Conservation (phyloP, 2,329 filamentous ascomycete species). For the Atkinsonella hypoxylon region DNA sequence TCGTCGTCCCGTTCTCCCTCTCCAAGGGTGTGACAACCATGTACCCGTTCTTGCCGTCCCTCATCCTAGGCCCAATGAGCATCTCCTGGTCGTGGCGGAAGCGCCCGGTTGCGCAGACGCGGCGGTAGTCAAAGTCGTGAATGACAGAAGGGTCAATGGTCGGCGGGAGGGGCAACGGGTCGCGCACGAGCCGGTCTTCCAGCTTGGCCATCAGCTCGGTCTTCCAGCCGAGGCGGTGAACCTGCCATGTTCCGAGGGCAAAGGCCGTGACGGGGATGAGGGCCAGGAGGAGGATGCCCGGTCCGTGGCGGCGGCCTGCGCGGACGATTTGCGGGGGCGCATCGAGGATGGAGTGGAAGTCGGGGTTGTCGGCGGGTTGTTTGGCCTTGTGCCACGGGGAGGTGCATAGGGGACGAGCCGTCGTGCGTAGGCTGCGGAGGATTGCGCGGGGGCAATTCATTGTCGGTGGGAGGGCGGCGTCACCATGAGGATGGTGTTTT, state of each 20-base stretch:
- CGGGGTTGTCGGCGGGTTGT: slow-evolving; percentile 59
- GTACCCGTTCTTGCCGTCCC: slow-evolving; percentile 82
- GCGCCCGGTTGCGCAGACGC: slow-evolving; percentile 62
- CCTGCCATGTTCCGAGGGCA: slow-evolving; percentile 84
- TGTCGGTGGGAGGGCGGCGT: too few relatives aligned
- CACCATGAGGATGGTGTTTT: too few relatives aligned
- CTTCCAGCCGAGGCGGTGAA: slow-evolving; percentile 88
- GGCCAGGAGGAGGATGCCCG: slow-evolving; percentile 69
- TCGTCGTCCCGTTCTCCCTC: slow-evolving; percentile 51
- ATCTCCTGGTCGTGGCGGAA: slow-evolving; percentile 89
- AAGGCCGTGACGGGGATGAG: slow-evolving; percentile 89
- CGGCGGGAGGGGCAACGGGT: slow-evolving; percentile 76
- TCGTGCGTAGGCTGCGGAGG: slow-evolving; percentile 14
- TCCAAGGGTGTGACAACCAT: slow-evolving; percentile 88
- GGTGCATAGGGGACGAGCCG: not conserved
- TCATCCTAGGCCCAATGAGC: slow-evolving; percentile 82
- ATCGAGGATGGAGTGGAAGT: slow-evolving; percentile 79
- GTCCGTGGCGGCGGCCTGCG: slow-evolving; percentile 59
- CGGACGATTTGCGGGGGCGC: slow-evolving; percentile 73
- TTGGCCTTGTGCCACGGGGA: slow-evolving; percentile 10
- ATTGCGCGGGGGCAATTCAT: not conserved
- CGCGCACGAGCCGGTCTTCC: slow-evolving; percentile 80
- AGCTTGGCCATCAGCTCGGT: slow-evolving; percentile 81
- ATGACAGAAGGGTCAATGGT: slow-evolving; percentile 71
- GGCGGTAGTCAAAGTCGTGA: slow-evolving; percentile 81